A percentile compares a stretch with the other conserved stretches of the same genome.
Evolutionary conservation across 148 eudicot species (phyloP).

Genomic region (Rhododendron ovatum): DNA sequence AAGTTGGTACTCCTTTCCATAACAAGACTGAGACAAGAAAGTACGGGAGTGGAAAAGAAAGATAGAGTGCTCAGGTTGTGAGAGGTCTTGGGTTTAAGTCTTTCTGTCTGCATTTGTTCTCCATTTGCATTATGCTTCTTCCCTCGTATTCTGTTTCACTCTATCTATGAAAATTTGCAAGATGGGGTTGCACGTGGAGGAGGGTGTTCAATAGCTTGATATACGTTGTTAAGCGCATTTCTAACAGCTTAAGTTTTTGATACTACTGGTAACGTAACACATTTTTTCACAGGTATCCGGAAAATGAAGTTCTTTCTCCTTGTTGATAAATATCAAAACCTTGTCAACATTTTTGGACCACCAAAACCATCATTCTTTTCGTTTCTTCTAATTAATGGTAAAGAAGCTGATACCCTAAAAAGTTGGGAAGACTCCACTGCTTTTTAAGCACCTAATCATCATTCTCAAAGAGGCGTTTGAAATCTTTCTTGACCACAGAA

Average conservation of each 20-base stretch:
- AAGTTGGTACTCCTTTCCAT: neutral
- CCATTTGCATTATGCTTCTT: too few species aligned
- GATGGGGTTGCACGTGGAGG: too few species aligned
- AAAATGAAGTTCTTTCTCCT: neutral
- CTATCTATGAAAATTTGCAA: too few species aligned
- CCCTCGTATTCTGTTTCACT: too few species aligned
- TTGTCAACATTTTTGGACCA: neutral
- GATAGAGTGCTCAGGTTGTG: too few species aligned
- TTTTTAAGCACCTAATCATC: neutral
- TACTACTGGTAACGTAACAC: neutral
- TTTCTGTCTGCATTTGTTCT: too few species aligned
- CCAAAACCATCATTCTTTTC: neutral
- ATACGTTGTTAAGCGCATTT: too few species aligned
- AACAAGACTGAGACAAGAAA: too few species aligned
- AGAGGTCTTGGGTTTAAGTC: too few species aligned
- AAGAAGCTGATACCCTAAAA: neutral
- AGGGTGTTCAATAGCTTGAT: too few species aligned
- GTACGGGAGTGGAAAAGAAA: too few species aligned
- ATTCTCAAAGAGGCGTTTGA: neutral
- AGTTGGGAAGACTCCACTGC: neutral
- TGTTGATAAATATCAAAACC: neutral
- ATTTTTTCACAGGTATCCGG: neutral
- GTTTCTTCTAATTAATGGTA: neutral
- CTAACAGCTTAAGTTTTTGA: too few species aligned
- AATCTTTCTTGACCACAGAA: constrained; percentile 4